These are phyloP conservation scores for Sutorius australiensis DNA, from an alignment of 768 basidiomycete genomes.

Conservation along the genomic window DNA sequence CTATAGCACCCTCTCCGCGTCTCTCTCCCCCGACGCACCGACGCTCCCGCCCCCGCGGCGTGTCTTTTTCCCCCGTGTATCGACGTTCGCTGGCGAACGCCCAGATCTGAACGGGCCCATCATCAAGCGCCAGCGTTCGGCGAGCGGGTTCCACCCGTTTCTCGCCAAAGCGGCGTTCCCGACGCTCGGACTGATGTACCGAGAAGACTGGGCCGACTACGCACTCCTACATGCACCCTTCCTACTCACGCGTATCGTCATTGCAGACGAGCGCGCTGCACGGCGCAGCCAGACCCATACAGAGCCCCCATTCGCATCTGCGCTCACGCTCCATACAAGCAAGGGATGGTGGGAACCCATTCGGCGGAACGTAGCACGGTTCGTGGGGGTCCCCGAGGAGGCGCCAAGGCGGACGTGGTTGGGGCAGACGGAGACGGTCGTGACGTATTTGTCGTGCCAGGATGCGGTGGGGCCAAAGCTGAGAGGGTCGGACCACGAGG, in stretches of 20 bases:
- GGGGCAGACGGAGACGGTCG: conserved; percentile 38
- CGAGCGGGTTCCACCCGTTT: conserved; percentile 68
- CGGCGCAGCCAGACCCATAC: conserved; percentile 28
- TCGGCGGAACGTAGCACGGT: conserved; percentile 40
- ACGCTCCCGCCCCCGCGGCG: conserved; percentile 66
- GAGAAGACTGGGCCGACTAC: conserved; percentile 77
- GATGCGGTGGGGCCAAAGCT: conserved; percentile 52
- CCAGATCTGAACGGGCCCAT: conserved; percentile 32
- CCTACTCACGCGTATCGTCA: conserved; percentile 68
- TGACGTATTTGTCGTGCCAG: conserved; percentile 70
- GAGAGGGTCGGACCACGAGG: conserved; percentile 51
- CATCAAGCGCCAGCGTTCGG: conserved; percentile 41
- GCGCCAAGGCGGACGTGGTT: conserved; percentile 13
- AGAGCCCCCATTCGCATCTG: conserved; percentile 34
- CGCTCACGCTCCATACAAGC: conserved; percentile 39
- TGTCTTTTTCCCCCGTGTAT: conserved; percentile 68
- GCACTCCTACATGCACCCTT: conserved; percentile 64
- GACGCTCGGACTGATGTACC: conserved; percentile 59
- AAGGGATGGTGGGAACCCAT: conserved; percentile 70
- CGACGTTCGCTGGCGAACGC: conserved; percentile 47
- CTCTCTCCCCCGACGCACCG: conserved; percentile 45
- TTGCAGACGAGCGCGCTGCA: conserved; percentile 75
- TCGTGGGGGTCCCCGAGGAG: conserved; percentile 35
- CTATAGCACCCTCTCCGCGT: conserved; percentile 58
- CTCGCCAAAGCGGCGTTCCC: conserved; percentile 75